Conservation (phyloP, 2,329 filamentous ascomycete genomes). For the Beauveria asiatica region DNA sequence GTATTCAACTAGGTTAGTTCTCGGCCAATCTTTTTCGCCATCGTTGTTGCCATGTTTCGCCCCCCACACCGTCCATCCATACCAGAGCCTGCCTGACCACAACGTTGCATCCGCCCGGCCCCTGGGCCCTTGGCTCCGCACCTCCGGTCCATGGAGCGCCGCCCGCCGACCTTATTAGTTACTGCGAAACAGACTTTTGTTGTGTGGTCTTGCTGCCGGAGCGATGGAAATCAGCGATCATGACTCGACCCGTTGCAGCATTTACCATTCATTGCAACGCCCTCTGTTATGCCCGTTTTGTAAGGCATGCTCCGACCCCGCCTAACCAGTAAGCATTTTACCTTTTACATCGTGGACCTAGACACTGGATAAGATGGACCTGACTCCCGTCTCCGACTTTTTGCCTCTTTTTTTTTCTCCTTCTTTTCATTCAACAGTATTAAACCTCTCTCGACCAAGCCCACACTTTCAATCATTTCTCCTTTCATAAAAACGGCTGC, state of each 20-base stretch:
- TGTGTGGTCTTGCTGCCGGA: too few species aligned
- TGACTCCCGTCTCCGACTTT: background rate
- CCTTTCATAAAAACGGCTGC: background rate
- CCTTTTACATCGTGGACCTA: conserved; percentile 9
- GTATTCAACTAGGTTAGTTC: too few species aligned
- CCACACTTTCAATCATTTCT: background rate
- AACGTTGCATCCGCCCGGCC: conserved; percentile 15
- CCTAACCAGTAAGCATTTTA: conserved; percentile 10
- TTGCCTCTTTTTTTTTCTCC: background rate
- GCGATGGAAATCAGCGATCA: background rate
- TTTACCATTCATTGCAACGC: background rate
- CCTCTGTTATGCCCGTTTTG: too few species aligned
- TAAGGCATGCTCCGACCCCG: background rate
- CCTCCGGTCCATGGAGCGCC: background rate
- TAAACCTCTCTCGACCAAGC: background rate
- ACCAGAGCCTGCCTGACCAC: conserved; percentile 4
- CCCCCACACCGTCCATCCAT: conserved; percentile 2
- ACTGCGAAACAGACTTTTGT: background rate
- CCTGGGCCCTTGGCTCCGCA: background rate
- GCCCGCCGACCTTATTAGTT: background rate
- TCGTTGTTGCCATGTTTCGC: background rate
- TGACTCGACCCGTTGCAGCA: conserved; percentile 1
- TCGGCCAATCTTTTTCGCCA: background rate
- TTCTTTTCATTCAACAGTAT: background rate
- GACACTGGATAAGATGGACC: conserved; percentile 10